Evolutionary conservation across 2,329 filamentous ascomycete genomes (phyloP), one percentile per base, ranked within the genome.

Genomic region (Rasamsonia emersonii): DNA sequence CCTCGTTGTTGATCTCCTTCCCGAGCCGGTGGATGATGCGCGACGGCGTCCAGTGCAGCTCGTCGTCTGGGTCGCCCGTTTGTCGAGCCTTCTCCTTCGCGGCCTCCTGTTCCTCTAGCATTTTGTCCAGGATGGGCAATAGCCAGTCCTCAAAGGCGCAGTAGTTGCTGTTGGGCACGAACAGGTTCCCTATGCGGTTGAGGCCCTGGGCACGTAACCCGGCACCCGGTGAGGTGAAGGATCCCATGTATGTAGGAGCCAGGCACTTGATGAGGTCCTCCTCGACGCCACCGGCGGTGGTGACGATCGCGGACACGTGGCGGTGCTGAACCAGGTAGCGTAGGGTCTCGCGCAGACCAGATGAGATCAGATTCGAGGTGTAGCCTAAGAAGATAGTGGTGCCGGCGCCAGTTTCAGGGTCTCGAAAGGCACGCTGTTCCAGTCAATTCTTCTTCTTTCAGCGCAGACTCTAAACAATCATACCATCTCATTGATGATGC

Each of bases 261-360:
- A 98, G 77, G 50, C 91, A 98, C 66, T 98, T 98, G 71, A 98
- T 98, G 36, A 98, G 79, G 60, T 98, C 91, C 58, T 98, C 91
- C 60, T 98, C 91, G 32, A 98, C 76, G 30, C 91, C 91, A 26
- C 91, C 91, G 0, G 91, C 91, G 0, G 91, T 94, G 15, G 91
- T 94, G 39, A 98, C 91, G 50, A 98, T 85, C 44, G 82, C 83
- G 1, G 86, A 91, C 41, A 98, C 79, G 55, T 96, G 88, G 41
- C 79, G 80, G 64, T 98, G 86, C 64, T 96, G 75, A 26, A 93
- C 88, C 1, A 98, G 75, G 65, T 86, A 98, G 35, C 91, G 83
- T 43, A 98, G 68, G 20, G 88, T 88, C 44, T 93, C 88, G 33
- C 91, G 77, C 18, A 98, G 74, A 6, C 91, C 91, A 3, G 89